phyloP scores from a whole-genome alignment of 2,329 filamentous ascomycete species.

The Pseudogymnoascus pannorum region DNA sequence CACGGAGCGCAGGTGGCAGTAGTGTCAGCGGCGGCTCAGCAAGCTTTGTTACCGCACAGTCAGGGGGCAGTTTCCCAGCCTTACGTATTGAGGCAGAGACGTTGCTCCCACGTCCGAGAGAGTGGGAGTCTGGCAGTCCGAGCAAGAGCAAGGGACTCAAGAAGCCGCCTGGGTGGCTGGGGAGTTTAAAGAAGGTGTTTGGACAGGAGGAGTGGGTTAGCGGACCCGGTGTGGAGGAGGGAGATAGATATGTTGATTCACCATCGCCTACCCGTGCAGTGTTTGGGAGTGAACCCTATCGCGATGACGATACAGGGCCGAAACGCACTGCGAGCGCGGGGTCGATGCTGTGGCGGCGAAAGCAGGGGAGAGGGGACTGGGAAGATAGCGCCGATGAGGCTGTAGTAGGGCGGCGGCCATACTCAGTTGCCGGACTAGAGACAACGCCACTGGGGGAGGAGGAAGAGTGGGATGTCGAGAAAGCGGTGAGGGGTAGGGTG shows the following conservation, averaged over 20 bases:
- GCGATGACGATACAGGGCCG: slow-evolving; percentile 22
- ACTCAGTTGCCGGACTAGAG: slow-evolving; percentile 1
- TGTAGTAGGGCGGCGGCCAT: slow-evolving; percentile 9
- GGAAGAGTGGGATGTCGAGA: slow-evolving; percentile 69
- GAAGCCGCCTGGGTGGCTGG: slow-evolving; percentile 54
- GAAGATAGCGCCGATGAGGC: slow-evolving; percentile 29
- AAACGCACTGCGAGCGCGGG: slow-evolving; percentile 41
- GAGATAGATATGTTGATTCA: slow-evolving; percentile 1
- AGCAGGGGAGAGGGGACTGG: slow-evolving; percentile 46
- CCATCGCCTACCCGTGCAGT: slow-evolving; percentile 14
- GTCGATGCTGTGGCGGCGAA: slow-evolving; percentile 39
- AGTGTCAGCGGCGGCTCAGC: not conserved
- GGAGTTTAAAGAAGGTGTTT: slow-evolving; percentile 46
- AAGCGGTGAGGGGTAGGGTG: slow-evolving; percentile 60
- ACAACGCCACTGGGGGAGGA: slow-evolving; percentile 28
- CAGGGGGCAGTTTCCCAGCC: slow-evolving; percentile 17
- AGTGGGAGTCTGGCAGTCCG: slow-evolving; percentile 38
- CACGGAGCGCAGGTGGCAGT: slow-evolving; percentile 22
- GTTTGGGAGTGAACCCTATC: slow-evolving; percentile 16
- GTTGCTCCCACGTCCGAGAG: slow-evolving; percentile 23
- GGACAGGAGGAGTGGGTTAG: slow-evolving; percentile 12
- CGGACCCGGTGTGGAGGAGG: not conserved
- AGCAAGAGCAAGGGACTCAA: slow-evolving; percentile 43
- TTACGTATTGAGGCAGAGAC: slow-evolving; percentile 25
- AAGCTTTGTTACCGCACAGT: slow-evolving; percentile 27